Percentiles rank a stretch among this genome's conserved stretches.
These are phyloP conservation scores for Rhizopogon roseolus DNA, from an alignment of 768 basidiomycete species.

Conservation along the genomic window DNA sequence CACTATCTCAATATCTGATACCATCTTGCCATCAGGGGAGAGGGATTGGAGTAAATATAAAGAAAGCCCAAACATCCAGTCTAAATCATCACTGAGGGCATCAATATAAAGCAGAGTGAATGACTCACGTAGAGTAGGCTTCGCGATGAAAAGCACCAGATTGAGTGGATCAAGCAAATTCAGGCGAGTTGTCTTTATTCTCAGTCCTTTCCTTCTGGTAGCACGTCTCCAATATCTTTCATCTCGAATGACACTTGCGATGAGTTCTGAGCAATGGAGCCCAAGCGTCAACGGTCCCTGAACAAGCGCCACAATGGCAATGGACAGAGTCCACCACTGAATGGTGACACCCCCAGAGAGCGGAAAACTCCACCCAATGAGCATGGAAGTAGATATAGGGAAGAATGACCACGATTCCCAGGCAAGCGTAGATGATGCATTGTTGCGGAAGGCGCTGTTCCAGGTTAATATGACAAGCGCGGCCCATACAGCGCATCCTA, in stretches of 20 bases:
- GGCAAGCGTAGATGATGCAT: too few relatives aligned
- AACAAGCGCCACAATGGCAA: constrained; percentile 18
- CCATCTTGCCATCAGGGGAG: too few relatives aligned
- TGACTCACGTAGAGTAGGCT: constrained; percentile 22
- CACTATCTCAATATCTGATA: too few relatives aligned
- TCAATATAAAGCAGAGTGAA: background rate
- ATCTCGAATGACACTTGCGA: constrained; percentile 24
- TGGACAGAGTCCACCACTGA: constrained; percentile 21
- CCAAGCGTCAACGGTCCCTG: constrained; percentile 25
- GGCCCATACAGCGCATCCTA: constrained; percentile 18
- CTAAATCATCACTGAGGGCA: constrained; percentile 12
- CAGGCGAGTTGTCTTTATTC: constrained; percentile 15
- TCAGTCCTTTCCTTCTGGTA: constrained; percentile 9
- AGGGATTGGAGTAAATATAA: too few relatives aligned
- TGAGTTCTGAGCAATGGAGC: constrained; percentile 24
- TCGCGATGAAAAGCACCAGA: constrained; percentile 11
- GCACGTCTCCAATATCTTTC: too few relatives aligned
- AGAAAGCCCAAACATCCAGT: constrained; percentile 29
- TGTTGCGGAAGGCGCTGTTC: too few relatives aligned
- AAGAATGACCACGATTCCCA: constrained; percentile 26
- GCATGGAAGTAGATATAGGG: too few relatives aligned
- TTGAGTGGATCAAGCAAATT: constrained; percentile 13
- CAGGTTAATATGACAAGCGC: constrained; percentile 7
- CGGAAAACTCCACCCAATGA: constrained; percentile 14
- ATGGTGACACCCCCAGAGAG: constrained; percentile 12